Evolutionary conservation across 1,284 basidiomycete species (phyloP).

Genomic region (Porodaedalea pini): DNA sequence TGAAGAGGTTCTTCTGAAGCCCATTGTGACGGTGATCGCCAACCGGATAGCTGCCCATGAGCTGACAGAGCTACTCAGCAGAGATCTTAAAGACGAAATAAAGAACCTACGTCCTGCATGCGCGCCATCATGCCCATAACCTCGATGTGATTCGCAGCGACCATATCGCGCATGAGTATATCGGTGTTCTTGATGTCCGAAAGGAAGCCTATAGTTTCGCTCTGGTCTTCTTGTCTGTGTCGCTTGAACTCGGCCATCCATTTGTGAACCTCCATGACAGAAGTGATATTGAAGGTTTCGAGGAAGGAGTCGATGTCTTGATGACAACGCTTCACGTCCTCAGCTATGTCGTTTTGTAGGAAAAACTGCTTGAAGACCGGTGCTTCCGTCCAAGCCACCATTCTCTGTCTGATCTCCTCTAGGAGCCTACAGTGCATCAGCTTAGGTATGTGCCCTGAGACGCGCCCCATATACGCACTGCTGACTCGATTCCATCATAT

Average conservation of each 20-base stretch:
- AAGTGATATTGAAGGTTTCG: constrained; percentile 42
- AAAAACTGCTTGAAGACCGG: constrained; percentile 39
- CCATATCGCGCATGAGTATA: constrained; percentile 32
- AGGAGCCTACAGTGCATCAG: constrained; percentile 33
- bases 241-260: constrained; percentile 44
- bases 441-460: neutral
- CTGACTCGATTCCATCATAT: constrained; percentile 27
- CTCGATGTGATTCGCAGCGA: constrained; percentile 29
- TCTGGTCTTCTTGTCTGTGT: constrained; percentile 39
- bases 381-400: constrained; percentile 41
- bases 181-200: constrained; percentile 42
- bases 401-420: constrained; percentile 33
- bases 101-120: constrained; percentile 41
- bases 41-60: constrained; percentile 34
- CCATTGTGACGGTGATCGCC: constrained; percentile 38
- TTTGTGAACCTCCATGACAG: constrained; percentile 40
- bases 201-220: constrained; percentile 40
- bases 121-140: constrained; percentile 43
- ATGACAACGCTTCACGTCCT: constrained; percentile 42
- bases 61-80: constrained; percentile 23
- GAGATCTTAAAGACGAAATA: neutral
- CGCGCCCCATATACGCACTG: constrained; percentile 26
- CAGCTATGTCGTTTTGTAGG: constrained; percentile 40
- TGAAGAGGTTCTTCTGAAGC: constrained; percentile 45
- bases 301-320: constrained; percentile 40